Evolutionary conservation across 2,329 filamentous ascomycete species (phyloP), one percentile per base, ranked within the genome.

Genomic region (Cytospora mali): DNA sequence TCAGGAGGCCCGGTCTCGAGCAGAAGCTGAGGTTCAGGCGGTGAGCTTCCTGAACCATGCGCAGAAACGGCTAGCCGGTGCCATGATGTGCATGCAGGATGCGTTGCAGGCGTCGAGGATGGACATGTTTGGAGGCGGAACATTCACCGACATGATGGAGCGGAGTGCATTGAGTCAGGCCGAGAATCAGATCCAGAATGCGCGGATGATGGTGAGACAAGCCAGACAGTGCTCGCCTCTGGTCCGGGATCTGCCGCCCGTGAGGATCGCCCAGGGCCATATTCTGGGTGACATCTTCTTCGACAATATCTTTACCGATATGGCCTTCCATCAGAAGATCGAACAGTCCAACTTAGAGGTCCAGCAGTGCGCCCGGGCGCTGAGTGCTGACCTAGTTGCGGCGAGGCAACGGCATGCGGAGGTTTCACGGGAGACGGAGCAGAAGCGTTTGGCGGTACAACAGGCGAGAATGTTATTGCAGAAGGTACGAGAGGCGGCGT

Each of bases 201-300:
- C 79, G 28, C 71, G 75, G 27, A 74, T 74, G 69, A 65, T 76
- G 33, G 71, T 78, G 7, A 55, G 71, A 6, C 78, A 81, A 55
- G 76, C 83, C 2, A 73, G 72, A 54, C 70, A 71, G 6, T 69
- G 76, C 16, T 78, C 78, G 2, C 77, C 76, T 0, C 64, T 71
- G 1, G 72, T 83, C 1, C 68, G 69, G 3, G 66, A 69, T 3
- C 71, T 85, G 58, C 77, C 76, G 6, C 61, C 69, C 0, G 74
- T 83, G 23, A 71, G 71, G 23, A 79, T 84, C 53, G 76, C 78
- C 0, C 74, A 79, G 48, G 79, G 80, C 0, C 75, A 71, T 59
- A 74, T 83, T 16, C 75, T 84, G 70, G 75, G 74, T 9, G 81
- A 85, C 64, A 74, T 85, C 2, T 74, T 84, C n/a, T 84, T 84